These are phyloP conservation scores for Heritiera littoralis DNA, from an alignment of 345 rosid species.

Conservation along the genomic window DNA sequence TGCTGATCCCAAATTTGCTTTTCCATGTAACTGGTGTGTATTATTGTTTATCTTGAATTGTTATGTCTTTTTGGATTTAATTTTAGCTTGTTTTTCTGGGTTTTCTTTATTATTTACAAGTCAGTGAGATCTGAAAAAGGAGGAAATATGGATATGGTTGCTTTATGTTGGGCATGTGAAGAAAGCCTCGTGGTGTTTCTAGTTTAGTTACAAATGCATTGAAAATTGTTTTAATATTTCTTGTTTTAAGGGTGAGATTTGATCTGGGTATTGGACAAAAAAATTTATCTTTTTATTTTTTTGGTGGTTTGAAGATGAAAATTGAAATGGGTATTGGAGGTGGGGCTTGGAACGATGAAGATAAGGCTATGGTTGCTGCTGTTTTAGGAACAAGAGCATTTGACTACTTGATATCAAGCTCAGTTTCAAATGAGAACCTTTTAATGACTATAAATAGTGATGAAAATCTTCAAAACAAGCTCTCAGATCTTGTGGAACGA, in stretches of 20 bases:
- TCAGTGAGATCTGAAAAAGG: slow-evolving; percentile 51
- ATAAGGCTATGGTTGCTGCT: slow-evolving; percentile 58
- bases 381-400: slow-evolving; percentile 80
- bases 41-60: slow-evolving; percentile 21
- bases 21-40: slow-evolving; percentile 34
- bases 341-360: slow-evolving; percentile 73
- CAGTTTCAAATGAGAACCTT: slow-evolving; percentile 65
- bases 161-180: slow-evolving; percentile 10
- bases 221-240: background rate
- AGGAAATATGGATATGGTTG: background rate
- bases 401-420: slow-evolving; percentile 66
- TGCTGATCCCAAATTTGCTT: slow-evolving; percentile 28
- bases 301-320: slow-evolving; percentile 42
- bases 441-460: slow-evolving; percentile 60
- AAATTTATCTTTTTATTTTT: slow-evolving; percentile 3
- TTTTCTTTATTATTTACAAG: slow-evolving; percentile 24
- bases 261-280: slow-evolving; percentile 22
- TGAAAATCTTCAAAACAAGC: slow-evolving; percentile 79
- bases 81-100: slow-evolving; percentile 22
- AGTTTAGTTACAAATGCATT: slow-evolving; percentile 24
- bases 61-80: slow-evolving; percentile 14
- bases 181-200: slow-evolving; percentile 17
- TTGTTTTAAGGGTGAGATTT: slow-evolving; percentile 23
- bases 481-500: slow-evolving; percentile 83
- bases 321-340: slow-evolving; percentile 53